Conservation (phyloP, 352 stramenopile species). For the Blastocystis hominis region DNA sequence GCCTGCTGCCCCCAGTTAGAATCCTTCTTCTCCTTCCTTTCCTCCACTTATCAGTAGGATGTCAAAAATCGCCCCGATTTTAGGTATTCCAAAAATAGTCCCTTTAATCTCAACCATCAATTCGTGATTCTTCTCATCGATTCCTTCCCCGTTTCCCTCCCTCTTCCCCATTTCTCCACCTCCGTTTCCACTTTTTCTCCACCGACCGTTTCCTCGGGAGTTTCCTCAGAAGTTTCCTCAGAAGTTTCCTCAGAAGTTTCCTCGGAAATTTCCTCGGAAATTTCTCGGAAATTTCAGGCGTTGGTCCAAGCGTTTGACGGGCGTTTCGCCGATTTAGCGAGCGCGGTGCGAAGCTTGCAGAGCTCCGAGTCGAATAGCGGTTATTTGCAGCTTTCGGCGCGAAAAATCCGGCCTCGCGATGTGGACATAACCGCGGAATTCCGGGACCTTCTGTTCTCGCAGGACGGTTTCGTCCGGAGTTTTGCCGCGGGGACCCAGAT, state of each 20-base stretch:
- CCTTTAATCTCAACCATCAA: not conserved
- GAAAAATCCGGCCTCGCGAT: conserved; percentile 26
- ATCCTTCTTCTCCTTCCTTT: not conserved
- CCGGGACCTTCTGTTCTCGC: not conserved
- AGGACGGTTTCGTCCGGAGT: not conserved
- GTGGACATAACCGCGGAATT: not conserved
- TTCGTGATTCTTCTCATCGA: not conserved
- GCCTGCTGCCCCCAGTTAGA: not conserved
- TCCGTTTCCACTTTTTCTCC: too few species aligned
- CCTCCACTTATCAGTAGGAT: not conserved
- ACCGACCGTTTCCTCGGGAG: not conserved
- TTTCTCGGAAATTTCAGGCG: not conserved
- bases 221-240: not conserved
- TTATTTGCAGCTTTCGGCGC: not conserved
- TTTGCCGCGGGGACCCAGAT: not conserved
- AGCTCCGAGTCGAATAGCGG: not conserved
- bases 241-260: not conserved
- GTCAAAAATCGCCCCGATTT: not conserved
- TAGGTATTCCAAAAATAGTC: not conserved
- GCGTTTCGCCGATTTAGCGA: not conserved
- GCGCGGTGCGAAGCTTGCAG: not conserved
- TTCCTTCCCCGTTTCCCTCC: not conserved
- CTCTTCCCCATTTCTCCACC: too few species aligned
- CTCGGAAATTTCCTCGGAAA: not conserved
- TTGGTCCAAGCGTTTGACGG: not conserved